A percentile compares a stretch with the other conserved stretches of the same genome.
These are phyloP conservation scores for Acer negundo DNA, from an alignment of 345 rosid genomes.

Conservation along the genomic window DNA sequence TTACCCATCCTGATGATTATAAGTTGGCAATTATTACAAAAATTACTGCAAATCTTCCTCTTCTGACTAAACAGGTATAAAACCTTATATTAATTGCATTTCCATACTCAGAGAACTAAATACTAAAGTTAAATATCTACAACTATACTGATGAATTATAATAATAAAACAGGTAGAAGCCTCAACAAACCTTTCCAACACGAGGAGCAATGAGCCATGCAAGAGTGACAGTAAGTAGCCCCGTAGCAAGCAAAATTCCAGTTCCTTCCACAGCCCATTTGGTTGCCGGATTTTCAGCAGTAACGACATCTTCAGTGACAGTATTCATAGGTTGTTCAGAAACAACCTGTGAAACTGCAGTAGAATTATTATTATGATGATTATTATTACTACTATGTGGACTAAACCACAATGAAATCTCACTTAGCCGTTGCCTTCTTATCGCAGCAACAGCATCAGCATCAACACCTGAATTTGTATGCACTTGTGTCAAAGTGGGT, in stretches of 20 bases:
- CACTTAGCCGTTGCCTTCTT: slow-evolving; percentile 80
- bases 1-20: not conserved
- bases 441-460: slow-evolving; percentile 82
- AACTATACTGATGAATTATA: not conserved
- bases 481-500: slow-evolving; percentile 50
- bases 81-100: not conserved
- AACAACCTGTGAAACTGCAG: slow-evolving; percentile 57
- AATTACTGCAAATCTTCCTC: not conserved
- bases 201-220: slow-evolving; percentile 98
- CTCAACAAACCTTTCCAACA: slow-evolving; percentile 80
- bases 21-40: not conserved
- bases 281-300: slow-evolving; percentile 72
- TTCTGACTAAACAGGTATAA: not conserved
- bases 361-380: slow-evolving; percentile 36
- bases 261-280: slow-evolving; percentile 97
- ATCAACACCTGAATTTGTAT: slow-evolving; percentile 52
- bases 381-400: slow-evolving; percentile 50
- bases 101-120: slow-evolving; percentile 3
- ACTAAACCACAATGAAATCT: slow-evolving; percentile 82
- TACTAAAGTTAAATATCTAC: not conserved
- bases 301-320: slow-evolving; percentile 48
- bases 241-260: slow-evolving; percentile 92
- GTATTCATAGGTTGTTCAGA: slow-evolving; percentile 60
- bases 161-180: not conserved
- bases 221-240: slow-evolving; percentile 84